Base-by-base conservation (phyloP, 148 eudicot genomes). In the Nepenthes gracilis region DNA sequence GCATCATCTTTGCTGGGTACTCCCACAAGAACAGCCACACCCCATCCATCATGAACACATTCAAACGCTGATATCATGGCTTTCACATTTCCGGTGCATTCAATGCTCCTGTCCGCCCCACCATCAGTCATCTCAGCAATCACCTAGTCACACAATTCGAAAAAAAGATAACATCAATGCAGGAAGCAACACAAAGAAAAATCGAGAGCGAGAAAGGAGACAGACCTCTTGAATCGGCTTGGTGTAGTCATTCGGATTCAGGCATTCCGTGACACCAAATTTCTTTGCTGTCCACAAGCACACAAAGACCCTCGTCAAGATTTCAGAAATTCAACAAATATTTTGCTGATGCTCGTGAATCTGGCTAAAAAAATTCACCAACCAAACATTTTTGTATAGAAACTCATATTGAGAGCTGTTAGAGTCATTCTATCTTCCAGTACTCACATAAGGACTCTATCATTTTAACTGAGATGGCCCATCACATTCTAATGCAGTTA, bases 1-100 rank as follows among this genome's bases (percentile, higher is more conserved):
- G 55, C 74, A 12, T 77, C 79, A 5, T 80, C 87, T 67, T 79
- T 82, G 74, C 35, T 73, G 6, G 87, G 80, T 7, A 83, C 79
- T 12, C 87, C 87, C 45, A 83, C 82, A 38, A 80, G 77, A 38
- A 80, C 87, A 36, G 80, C 78, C 35, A 77, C 87, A 1, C 84
- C 84, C 82, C 84, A 83, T 23, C 83, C 87, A 66, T 80, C 88
- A 55, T 80, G 84, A 33, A 80, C 84, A 38, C 82, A 80, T 70
- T 80, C 84, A 9, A 83, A 80, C 51, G 84, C 84, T 33, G 82
- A 80, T n/a, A 83, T 80, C 87, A 83, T 83, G 32, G 87, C 87
- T n/a, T 77, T 69, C 43, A 77, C 13, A 34, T 73, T 77, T 45
- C 87, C 87, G 43, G 84, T 83, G 52, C 84, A 83, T 49, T 83